Percentiles rank a stretch among this genome's conserved stretches.
These are phyloP conservation scores for Dothidotthia symphoricarpi DNA, from an alignment of 2,329 filamentous ascomycete genomes.

Conservation along the genomic window DNA sequence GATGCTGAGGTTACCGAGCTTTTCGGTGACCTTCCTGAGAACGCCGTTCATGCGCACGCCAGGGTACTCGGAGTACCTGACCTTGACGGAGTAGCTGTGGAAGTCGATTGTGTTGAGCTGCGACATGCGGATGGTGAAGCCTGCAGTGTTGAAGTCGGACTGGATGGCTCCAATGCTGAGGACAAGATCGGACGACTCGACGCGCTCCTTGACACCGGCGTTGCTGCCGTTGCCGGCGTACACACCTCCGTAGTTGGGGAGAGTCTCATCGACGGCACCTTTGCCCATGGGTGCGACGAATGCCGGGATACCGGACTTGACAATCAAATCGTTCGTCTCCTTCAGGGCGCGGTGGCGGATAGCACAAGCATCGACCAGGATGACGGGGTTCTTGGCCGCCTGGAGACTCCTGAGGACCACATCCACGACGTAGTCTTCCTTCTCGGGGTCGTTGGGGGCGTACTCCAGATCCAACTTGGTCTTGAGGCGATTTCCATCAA, in stretches of 20 bases:
- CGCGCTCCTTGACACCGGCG: conserved; percentile 59
- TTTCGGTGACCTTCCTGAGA: conserved; percentile 65
- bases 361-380: conserved; percentile 81
- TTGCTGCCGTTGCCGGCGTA: conserved; percentile 78
- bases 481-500: conserved; percentile 71
- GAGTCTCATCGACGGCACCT: conserved; percentile 73
- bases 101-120: conserved; percentile 79
- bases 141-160: conserved; percentile 79
- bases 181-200: conserved; percentile 70
- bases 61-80: conserved; percentile 77
- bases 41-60: conserved; percentile 74
- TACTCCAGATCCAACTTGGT: conserved; percentile 66
- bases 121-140: conserved; percentile 76
- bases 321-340: conserved; percentile 70
- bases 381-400: conserved; percentile 69
- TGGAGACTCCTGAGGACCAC: conserved; percentile 72
- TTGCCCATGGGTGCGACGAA: conserved; percentile 94
- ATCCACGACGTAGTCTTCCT: conserved; percentile 79
- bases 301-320: conserved; percentile 72
- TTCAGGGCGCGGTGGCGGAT: conserved; percentile 71
- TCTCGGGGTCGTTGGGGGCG: conserved; percentile 64
- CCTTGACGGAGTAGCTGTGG: conserved; percentile 69
- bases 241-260: conserved; percentile 76
- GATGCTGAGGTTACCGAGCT: conserved; percentile 57
- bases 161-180: conserved; percentile 68